phyloP scores from a whole-genome alignment of 768 basidiomycete genomes.

The Leccinum ochraceum region DNA sequence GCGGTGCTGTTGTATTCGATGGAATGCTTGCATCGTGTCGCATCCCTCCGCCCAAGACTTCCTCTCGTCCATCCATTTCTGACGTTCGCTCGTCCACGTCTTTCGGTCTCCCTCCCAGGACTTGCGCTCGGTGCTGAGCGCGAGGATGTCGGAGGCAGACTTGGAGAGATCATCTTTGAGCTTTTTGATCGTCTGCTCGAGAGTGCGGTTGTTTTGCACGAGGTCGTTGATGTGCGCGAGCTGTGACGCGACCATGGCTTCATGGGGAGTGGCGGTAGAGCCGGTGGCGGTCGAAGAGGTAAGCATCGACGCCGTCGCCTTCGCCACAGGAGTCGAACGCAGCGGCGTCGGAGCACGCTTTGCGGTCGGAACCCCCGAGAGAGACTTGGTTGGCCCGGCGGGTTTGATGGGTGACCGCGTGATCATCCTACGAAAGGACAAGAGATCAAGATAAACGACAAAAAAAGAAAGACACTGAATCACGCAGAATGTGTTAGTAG shows the following conservation, averaged over 20 bases:
- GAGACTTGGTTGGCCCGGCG: slow-evolving; percentile 3
- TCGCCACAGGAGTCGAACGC: slow-evolving; percentile 19
- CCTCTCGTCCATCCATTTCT: slow-evolving; percentile 54
- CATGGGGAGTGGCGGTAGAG: slow-evolving; percentile 35
- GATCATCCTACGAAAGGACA: slow-evolving; percentile 23
- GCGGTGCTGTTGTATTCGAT: slow-evolving; percentile 65
- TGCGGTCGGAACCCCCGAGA: slow-evolving; percentile 7
- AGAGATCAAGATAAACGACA: background rate
- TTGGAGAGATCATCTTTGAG: slow-evolving; percentile 51
- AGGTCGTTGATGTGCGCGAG: slow-evolving; percentile 73
- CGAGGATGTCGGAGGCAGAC: slow-evolving; percentile 26
- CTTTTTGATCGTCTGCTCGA: slow-evolving; percentile 61
- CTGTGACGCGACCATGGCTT: slow-evolving; percentile 58
- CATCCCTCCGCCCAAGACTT: slow-evolving; percentile 62
- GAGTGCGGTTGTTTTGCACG: slow-evolving; percentile 63
- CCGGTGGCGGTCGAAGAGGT: slow-evolving; percentile 32
- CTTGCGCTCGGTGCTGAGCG: slow-evolving; percentile 42
- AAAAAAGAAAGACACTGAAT: background rate
- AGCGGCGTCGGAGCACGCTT: slow-evolving; percentile 24
- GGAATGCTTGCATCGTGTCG: slow-evolving; percentile 60
- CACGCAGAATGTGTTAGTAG: slow-evolving; percentile 5
- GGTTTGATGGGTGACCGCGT: slow-evolving; percentile 31
- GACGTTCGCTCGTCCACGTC: slow-evolving; percentile 24
- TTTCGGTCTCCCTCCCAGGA: slow-evolving; percentile 30
- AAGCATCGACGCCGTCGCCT: slow-evolving; percentile 28